Percentiles rank a stretch among this genome's conserved stretches.
Conservation (phyloP, 768 basidiomycete species). For the Collybia nuda region DNA sequence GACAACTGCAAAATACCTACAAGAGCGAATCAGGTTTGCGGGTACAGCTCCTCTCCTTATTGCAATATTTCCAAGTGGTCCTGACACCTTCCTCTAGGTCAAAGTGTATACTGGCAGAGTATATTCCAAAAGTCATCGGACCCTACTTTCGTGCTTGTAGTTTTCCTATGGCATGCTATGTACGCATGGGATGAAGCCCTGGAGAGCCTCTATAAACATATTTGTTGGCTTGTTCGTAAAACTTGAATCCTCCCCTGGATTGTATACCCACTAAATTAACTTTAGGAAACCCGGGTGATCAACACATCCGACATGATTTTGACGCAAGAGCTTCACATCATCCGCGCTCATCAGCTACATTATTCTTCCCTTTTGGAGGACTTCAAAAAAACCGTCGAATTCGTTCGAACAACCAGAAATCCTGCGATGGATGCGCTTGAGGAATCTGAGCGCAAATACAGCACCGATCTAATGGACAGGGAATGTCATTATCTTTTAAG, state of each 20-base stretch:
- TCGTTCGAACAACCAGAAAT: constrained; percentile 40
- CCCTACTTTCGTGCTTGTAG: constrained; percentile 24
- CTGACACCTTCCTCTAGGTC: constrained; percentile 9
- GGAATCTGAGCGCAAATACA: constrained; percentile 24
- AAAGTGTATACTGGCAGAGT: constrained; percentile 25
- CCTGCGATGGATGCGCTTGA: constrained; percentile 46
- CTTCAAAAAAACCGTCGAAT: constrained; percentile 44
- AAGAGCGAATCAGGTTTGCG: constrained; percentile 48
- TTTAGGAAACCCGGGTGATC: constrained; percentile 47
- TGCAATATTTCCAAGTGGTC: not conserved
- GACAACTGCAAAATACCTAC: constrained; percentile 35
- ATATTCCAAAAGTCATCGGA: constrained; percentile 20
- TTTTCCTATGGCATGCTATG: constrained; percentile 23
- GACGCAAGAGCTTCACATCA: constrained; percentile 49
- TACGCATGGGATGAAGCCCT: constrained; percentile 27
- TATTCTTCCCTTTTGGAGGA: constrained; percentile 47
- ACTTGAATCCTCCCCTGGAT: not conserved
- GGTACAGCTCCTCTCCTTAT: constrained; percentile 22
- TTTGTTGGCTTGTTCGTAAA: constrained; percentile 19
- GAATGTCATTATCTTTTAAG: constrained; percentile 51
- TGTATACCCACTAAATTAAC: not conserved
- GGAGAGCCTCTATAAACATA: constrained; percentile 21
- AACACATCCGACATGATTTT: constrained; percentile 36
- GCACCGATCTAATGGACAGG: constrained; percentile 32
- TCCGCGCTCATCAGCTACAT: constrained; percentile 53